Evolutionary conservation across 2,329 filamentous ascomycete genomes (phyloP).

Genomic region (Fusarium zealandicum): DNA sequence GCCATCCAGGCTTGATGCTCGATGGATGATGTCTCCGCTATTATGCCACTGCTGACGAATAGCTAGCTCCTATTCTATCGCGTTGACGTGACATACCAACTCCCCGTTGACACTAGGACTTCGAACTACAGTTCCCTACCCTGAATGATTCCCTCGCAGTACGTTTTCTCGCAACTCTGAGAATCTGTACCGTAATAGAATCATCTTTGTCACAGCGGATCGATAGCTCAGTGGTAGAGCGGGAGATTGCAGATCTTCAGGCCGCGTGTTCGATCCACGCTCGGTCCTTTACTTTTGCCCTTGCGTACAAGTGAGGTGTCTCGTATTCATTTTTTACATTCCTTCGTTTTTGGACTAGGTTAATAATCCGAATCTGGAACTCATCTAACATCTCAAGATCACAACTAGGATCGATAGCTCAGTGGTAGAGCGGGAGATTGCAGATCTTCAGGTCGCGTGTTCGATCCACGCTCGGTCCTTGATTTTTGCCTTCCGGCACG

Average conservation of each 20-base stretch:
- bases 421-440: conserved; percentile 36
- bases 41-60: too few species aligned
- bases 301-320: background rate
- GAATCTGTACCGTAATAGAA: background rate
- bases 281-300: conserved; percentile 29
- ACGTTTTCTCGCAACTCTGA: background rate
- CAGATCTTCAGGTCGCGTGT: conserved; percentile 35
- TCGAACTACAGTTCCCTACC: too few species aligned
- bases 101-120: too few species aligned
- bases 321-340: too few species aligned
- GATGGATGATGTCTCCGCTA: too few species aligned
- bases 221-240: conserved; percentile 37
- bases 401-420: conserved; percentile 29
- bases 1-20: too few species aligned
- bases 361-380: background rate
- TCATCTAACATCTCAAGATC: background rate
- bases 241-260: conserved; percentile 37
- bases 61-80: too few species aligned
- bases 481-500: background rate
- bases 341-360: conserved; percentile 1
- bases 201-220: background rate
- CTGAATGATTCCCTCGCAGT: too few species aligned
- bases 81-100: too few species aligned
- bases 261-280: conserved; percentile 35
- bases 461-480: conserved; percentile 36